Percentiles rank a stretch among this genome's conserved stretches.
These are phyloP conservation scores for Meyerozyma athensensis DNA, from an alignment of 1,139 yeast species.

Conservation along the genomic window DNA sequence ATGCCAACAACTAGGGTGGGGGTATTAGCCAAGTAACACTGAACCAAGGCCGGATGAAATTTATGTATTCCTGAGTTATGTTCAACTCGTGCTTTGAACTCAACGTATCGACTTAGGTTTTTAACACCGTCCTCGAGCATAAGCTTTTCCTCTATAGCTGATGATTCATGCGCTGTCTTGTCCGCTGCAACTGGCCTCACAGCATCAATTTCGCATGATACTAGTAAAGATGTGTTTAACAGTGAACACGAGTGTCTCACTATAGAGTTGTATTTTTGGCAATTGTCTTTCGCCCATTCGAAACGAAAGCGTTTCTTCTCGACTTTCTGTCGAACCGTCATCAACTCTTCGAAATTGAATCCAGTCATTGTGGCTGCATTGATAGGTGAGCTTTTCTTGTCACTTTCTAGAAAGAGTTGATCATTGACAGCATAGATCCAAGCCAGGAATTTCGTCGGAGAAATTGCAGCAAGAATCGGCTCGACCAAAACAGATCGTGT, in stretches of 20 bases:
- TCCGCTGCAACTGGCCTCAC: not conserved
- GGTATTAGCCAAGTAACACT: not conserved
- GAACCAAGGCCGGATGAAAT: not conserved
- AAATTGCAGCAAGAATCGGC: not conserved
- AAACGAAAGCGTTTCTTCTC: not conserved
- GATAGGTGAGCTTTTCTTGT: not conserved
- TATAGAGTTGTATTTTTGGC: not conserved
- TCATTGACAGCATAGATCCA: not conserved
- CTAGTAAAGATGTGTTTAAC: not conserved
- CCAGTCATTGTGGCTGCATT: not conserved
- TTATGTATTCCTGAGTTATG: not conserved
- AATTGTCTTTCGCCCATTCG: not conserved
- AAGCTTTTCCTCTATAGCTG: not conserved
- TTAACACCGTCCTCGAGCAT: not conserved
- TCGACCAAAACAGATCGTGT: not conserved
- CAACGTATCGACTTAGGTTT: not conserved
- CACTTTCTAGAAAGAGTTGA: not conserved
- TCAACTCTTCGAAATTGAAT: not conserved
- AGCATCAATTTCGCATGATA: conserved; percentile 1
- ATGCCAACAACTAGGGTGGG: not conserved
- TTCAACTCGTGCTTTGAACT: not conserved
- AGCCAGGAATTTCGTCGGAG: not conserved
- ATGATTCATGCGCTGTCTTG: too few species aligned
- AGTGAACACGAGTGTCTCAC: not conserved
- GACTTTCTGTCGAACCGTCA: not conserved